phyloP scores from a whole-genome alignment of 2,329 filamentous ascomycete species.

The Colletotrichum echinochloae region DNA sequence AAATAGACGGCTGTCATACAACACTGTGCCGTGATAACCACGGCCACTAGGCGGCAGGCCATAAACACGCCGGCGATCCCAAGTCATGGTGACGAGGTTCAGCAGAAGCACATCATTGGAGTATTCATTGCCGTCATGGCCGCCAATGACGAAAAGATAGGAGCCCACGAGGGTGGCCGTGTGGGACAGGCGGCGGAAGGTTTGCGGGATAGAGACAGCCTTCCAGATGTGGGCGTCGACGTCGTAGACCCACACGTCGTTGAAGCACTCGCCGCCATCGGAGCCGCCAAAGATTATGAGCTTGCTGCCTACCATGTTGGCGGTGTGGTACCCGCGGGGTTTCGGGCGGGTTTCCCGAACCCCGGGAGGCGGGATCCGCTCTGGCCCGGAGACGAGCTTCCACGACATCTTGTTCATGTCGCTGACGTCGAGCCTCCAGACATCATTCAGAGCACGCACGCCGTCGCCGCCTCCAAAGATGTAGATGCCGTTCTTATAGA shows the following conservation, averaged over 20 bases:
- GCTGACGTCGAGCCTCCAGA: conserved; percentile 78
- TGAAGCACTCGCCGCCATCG: conserved; percentile 78
- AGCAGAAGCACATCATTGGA: conserved; percentile 76
- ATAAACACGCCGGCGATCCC: conserved; percentile 75
- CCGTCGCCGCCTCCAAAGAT: conserved; percentile 80
- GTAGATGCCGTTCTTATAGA: conserved; percentile 78
- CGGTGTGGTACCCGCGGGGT: conserved; percentile 77
- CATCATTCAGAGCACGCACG: conserved; percentile 76
- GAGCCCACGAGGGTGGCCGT: conserved; percentile 77
- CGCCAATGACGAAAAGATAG: conserved; percentile 77
- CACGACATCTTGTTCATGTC: conserved; percentile 76
- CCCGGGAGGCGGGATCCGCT: conserved; percentile 45
- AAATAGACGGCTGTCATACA: conserved; percentile 74
- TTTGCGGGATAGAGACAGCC: conserved; percentile 67
- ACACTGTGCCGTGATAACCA: conserved; percentile 75
- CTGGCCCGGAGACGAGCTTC: conserved; percentile 69
- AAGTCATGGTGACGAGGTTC: conserved; percentile 80
- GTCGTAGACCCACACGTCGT: conserved; percentile 80
- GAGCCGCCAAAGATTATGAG: conserved; percentile 78
- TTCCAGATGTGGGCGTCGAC: conserved; percentile 72
- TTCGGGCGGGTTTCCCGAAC: conserved; percentile 63
- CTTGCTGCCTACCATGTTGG: conserved; percentile 79
- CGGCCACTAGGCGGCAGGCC: conserved; percentile 71
- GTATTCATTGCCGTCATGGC: conserved; percentile 78
- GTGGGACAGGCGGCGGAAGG: conserved; percentile 75